Base-by-base conservation (phyloP, 345 rosid genomes). In the Citrus cavaleriei region DNA sequence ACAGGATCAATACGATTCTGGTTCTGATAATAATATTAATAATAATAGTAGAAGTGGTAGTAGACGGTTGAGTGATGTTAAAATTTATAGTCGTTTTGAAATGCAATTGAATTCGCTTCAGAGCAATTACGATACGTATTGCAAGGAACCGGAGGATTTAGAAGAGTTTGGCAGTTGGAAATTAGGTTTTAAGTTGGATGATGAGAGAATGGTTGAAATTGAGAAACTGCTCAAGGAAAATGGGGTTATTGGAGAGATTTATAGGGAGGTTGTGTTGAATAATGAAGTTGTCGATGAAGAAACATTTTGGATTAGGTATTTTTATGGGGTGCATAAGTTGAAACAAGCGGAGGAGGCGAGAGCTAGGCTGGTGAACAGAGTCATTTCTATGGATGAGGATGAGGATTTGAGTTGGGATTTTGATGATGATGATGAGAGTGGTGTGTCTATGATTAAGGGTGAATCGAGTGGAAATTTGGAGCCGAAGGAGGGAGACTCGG, bases 331-430 rank as follows among this genome's bases (percentile, higher is more conserved):
- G 72, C 80, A 84, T 78, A 92, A 84, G 72, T 82, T 93, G 65
- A 84, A 84, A 86, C 82, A 83, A 76, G 90, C 88, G 0, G 98
- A 92, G 87, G 93, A 91, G 32, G 89, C 91, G 0, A 88, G 97
- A 49, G 89, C 87, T 37, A 86, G 81, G 90, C 90, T 94, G 65
- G 90, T 94, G 77, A 86, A 83, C 58, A 78, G 90, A 65, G 97
- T 89, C 9, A 82, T 91, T 24, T 85, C 89, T 0, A 81, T 84
- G 22, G 92, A 88, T 25, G 95, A 90, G 35, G 95, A 89, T 7
- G 97, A 91, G 80, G 93, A 92, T 71, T 88, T 93, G 80, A 89
- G 91, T 46, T 93, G 98, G 98, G 95, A 93, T 86, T 63, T 90
- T 22, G 95, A 90, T 68, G 93, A 90, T 61, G 86, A 49, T 13